These are phyloP conservation scores for Suillus paluster DNA, from an alignment of 768 basidiomycete species.

Conservation along the genomic window DNA sequence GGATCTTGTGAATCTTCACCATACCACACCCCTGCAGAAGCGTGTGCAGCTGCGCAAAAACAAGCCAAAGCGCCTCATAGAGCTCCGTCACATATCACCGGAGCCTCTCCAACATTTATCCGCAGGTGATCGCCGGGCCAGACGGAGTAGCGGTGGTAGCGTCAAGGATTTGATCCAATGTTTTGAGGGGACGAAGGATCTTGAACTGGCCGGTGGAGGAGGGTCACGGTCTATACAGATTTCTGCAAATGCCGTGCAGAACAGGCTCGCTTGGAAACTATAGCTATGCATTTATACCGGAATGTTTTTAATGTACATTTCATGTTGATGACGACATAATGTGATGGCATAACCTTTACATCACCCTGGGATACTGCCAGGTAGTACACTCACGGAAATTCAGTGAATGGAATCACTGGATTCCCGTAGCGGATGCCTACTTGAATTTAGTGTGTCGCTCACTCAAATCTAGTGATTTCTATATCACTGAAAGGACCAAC, in stretches of 20 bases:
- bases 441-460: too few relatives aligned
- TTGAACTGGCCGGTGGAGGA: not conserved
- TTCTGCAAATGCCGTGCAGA: not conserved
- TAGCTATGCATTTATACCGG: not conserved
- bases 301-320: too few relatives aligned
- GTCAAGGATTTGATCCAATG: slow-evolving; percentile 73
- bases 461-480: too few relatives aligned
- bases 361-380: too few relatives aligned
- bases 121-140: slow-evolving; percentile 34
- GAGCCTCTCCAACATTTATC: slow-evolving; percentile 39
- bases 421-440: too few relatives aligned
- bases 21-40: slow-evolving; percentile 44
- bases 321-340: too few relatives aligned
- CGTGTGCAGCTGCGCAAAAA: slow-evolving; percentile 50
- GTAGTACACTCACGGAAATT: not conserved
- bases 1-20: slow-evolving; percentile 67
- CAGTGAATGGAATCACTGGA: too few relatives aligned
- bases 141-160: slow-evolving; percentile 69
- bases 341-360: too few relatives aligned
- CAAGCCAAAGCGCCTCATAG: slow-evolving; percentile 53
- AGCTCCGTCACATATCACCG: slow-evolving; percentile 49
- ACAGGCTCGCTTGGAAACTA: not conserved
- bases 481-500: too few relatives aligned
- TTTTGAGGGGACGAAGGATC: slow-evolving; percentile 56
- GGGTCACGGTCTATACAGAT: not conserved